Percentiles rank a stretch among this genome's conserved stretches.
phyloP scores from a whole-genome alignment of 345 rosid genomes.

The Lepidium sativum region DNA sequence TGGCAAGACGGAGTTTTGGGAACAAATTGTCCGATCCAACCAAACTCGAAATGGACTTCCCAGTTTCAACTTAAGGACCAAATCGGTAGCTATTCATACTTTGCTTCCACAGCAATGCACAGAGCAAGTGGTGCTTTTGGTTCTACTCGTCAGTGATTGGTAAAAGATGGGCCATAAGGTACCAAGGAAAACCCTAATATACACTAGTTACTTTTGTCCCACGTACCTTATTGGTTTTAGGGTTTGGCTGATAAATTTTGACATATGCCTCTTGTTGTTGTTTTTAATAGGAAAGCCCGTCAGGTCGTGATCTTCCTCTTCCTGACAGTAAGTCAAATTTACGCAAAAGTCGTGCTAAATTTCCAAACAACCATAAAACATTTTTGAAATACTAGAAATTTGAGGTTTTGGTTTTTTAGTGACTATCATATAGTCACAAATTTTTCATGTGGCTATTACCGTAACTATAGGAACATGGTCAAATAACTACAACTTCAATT shows the following conservation, averaged over 20 bases:
- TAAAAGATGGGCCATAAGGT: constrained; percentile 31
- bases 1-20: constrained; percentile 30
- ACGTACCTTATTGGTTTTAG: neutral
- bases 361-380: too few relatives aligned
- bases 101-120: constrained; percentile 22
- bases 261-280: neutral
- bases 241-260: neutral
- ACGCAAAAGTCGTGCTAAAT: too few relatives aligned
- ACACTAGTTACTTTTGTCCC: neutral
- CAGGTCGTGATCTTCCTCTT: constrained; percentile 36
- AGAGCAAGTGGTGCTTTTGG: constrained; percentile 35
- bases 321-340: constrained; percentile 31
- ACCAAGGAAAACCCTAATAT: neutral
- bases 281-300: constrained; percentile 38
- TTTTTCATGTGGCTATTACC: too few relatives aligned
- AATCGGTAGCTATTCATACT: constrained; percentile 16
- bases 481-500: too few relatives aligned
- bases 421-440: too few relatives aligned
- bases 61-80: constrained; percentile 25
- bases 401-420: too few relatives aligned
- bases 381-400: too few relatives aligned
- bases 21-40: constrained; percentile 26
- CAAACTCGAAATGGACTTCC: constrained; percentile 22
- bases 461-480: too few relatives aligned
- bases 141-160: constrained; percentile 53